Percentiles rank a stretch among this genome's conserved stretches.
Evolutionary conservation across 495 filamentous ascomycete species (phyloP).

Genomic region (Hypoxylon rickii): DNA sequence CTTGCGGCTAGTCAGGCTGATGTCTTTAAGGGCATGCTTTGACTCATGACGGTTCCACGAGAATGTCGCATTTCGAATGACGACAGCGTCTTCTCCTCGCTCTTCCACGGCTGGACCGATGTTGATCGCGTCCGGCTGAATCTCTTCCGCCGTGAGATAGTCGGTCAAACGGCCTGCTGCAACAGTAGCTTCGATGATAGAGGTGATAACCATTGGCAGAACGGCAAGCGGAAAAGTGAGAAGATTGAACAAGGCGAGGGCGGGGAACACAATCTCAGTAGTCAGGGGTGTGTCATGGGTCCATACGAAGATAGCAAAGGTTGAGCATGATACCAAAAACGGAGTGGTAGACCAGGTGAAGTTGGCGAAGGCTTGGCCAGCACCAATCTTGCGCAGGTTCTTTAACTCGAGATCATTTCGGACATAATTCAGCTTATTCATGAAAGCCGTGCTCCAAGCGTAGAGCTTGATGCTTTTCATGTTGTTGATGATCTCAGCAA

Average conservation of each 20-base stretch:
- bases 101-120: constrained; percentile 69
- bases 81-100: constrained; percentile 80
- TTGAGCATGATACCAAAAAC: constrained; percentile 96
- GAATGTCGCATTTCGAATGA: constrained; percentile 83
- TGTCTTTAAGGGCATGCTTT: constrained; percentile 61
- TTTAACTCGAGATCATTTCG: constrained; percentile 94
- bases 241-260: constrained; percentile 85
- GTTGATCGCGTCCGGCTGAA: constrained; percentile 82
- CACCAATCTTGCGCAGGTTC: constrained; percentile 94
- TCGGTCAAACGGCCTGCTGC: constrained; percentile 85
- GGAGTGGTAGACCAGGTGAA: constrained; percentile 99
- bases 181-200: constrained; percentile 93
- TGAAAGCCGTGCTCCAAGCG: constrained; percentile 95
- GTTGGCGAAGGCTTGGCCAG: constrained; percentile 89
- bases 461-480: constrained; percentile 99
- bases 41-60: constrained; percentile 86
- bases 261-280: constrained; percentile 94
- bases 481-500: constrained; percentile 98
- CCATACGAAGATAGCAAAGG: constrained; percentile 92
- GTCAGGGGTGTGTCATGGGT: constrained; percentile 80
- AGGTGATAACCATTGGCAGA: constrained; percentile 96
- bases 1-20: constrained; percentile 85
- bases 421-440: constrained; percentile 93
- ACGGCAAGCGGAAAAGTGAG: constrained; percentile 94
- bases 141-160: constrained; percentile 85